Evolutionary conservation across 1,284 basidiomycete species (phyloP), one percentile per base, ranked within the genome.

Genomic region (Sporisorium graminicola): DNA sequence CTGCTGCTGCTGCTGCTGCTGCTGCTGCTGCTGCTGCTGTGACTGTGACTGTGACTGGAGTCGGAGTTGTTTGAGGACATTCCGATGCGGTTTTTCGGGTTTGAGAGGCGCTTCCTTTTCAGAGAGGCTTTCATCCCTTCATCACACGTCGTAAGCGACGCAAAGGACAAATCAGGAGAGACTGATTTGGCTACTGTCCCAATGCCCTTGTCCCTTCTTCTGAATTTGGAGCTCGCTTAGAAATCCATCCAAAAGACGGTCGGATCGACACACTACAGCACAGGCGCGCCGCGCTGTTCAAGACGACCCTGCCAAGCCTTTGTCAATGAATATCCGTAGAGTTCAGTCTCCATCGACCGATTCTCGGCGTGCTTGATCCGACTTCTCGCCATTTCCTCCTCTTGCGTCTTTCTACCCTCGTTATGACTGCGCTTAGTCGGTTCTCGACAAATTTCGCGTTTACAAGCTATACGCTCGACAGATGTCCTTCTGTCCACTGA

Each of bases 321-420:
- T 16, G 6, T 43, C 37, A 40, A 40, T 12, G 37, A 40, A 35
- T 18, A 4, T 55, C 9, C 6, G 26, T 14, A 26, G 26, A 42
- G 24, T 29, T 29, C 18, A n/a, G 27, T 50, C 46, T 37, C 16
- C 35, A 50, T 50, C 44, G 57, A 51, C 47, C 47, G 37, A 40
- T 58, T 50, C n/a, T 42, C 49, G 42, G 37, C 24, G 24, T n/a
- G 16, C 7, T 12, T 16, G 37, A 40, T 40, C 7, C 37, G 37
- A 40, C 37, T 18, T 5, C 37, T 40, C n/a, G 10, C 35, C 35
- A 12, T 35, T 35, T n/a, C 18, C 37, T n/a, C 4, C 18, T 14
- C 35, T 37, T 37, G 31, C 31, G 35, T 37, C 35, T 8, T 37
- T 14, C 13, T 37, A 37, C 35, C 6, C 35, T 31, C 8, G 8